These are phyloP conservation scores for Cyclospora cayetanensis DNA, from an alignment of 169 alveolate species.

Conservation along the genomic window DNA sequence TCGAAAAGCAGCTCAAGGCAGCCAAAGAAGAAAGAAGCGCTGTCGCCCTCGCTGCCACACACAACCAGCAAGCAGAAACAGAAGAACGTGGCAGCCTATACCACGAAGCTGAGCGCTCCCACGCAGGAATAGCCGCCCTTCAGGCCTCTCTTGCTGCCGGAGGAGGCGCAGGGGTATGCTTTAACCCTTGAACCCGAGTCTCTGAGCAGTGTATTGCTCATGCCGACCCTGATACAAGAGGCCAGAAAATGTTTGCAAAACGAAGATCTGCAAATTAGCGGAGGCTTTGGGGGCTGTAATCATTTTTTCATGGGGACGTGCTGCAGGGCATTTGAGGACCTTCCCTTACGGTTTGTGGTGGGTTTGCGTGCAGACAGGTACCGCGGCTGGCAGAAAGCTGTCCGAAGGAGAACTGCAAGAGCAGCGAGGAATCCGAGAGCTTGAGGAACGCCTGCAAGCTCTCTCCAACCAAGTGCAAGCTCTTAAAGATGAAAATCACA, in stretches of 20 bases:
- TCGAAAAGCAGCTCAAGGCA: background rate
- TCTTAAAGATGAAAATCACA: constrained; percentile 25
- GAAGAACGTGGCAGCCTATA: background rate
- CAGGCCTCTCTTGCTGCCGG: background rate
- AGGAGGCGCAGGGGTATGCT: background rate
- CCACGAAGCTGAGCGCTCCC: background rate
- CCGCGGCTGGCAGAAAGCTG: background rate
- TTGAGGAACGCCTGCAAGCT: background rate
- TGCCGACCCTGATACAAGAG: background rate
- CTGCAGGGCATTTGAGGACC: too few species aligned
- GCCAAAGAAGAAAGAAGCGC: background rate
- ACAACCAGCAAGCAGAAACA: background rate
- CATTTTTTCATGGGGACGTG: too few species aligned
- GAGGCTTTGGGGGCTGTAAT: constrained; percentile 5
- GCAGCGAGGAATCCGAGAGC: background rate
- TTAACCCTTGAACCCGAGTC: background rate
- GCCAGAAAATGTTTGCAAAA: background rate
- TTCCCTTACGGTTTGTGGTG: background rate
- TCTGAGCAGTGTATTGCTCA: background rate
- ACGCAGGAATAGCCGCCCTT: background rate
- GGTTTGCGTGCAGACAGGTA: background rate
- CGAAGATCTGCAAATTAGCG: background rate
- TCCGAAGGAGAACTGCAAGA: background rate
- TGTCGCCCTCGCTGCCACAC: background rate
- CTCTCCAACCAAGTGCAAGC: constrained; percentile 28